Evolutionary conservation across 768 basidiomycete species (phyloP).

Genomic region (Botryobasidium botryosum): DNA sequence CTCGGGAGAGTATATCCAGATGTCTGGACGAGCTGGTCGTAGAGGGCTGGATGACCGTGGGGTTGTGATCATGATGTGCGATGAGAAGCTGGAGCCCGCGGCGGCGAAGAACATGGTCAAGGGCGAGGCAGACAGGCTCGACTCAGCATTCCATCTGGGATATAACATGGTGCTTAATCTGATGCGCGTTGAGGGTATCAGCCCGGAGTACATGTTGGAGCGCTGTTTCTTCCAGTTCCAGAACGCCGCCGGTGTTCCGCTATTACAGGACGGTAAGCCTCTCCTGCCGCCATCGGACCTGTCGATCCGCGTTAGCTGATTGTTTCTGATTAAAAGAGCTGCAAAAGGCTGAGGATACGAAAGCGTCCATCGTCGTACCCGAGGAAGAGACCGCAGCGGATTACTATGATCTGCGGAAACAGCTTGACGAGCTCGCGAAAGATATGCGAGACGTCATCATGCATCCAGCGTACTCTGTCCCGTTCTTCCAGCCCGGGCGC

Average conservation of each 20-base stretch:
- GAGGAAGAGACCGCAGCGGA: slow-evolving; percentile 72
- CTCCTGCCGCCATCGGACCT: not conserved
- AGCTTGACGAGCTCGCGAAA: slow-evolving; percentile 71
- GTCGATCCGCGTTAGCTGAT: not conserved
- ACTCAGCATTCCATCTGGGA: slow-evolving; percentile 96
- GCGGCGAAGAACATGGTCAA: slow-evolving; percentile 95
- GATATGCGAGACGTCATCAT: slow-evolving; percentile 90
- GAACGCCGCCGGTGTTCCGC: slow-evolving; percentile 78
- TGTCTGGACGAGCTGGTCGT: slow-evolving; percentile 96
- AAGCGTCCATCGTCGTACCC: slow-evolving; percentile 49
- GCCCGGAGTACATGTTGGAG: slow-evolving; percentile 96
- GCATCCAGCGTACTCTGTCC: slow-evolving; percentile 86
- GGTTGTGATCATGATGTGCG: slow-evolving; percentile 99
- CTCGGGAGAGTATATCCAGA: slow-evolving; percentile 96
- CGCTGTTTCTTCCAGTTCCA: slow-evolving; percentile 98
- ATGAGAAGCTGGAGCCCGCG: slow-evolving; percentile 87
- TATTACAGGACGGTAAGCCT: slow-evolving; percentile 60
- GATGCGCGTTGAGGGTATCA: slow-evolving; percentile 96
- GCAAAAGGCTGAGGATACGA: slow-evolving; percentile 47
- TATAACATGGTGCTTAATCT: slow-evolving; percentile 99
- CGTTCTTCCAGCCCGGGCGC: slow-evolving; percentile 83
- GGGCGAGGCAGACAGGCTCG: slow-evolving; percentile 88
- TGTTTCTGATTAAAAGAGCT: slow-evolving; percentile 60
- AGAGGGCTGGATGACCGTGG: slow-evolving; percentile 97
- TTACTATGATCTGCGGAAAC: slow-evolving; percentile 87